Evolutionary conservation across 2,329 filamentous ascomycete species (phyloP).

Genomic region (Chaetomium olivaceum): DNA sequence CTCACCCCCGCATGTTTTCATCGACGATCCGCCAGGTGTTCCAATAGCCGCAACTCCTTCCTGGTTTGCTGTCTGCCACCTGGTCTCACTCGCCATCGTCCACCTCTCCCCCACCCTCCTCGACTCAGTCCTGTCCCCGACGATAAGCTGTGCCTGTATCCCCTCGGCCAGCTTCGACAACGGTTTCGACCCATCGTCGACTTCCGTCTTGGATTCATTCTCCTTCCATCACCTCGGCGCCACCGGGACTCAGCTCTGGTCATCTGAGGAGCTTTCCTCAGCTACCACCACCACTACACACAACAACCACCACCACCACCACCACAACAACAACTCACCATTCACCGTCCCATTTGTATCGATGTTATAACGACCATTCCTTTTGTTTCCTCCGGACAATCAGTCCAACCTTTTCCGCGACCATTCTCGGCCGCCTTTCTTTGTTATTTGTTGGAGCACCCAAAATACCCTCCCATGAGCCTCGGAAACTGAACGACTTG

Average conservation of each 20-base stretch:
- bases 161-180: slow-evolving; percentile 5
- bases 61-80: slow-evolving; percentile 39
- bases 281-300: not conserved
- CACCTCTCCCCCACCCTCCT: slow-evolving; percentile 12
- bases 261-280: slow-evolving; percentile 6
- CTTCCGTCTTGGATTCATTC: not conserved
- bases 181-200: slow-evolving; percentile 12
- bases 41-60: slow-evolving; percentile 38
- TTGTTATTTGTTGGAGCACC: slow-evolving; percentile 42
- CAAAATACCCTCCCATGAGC: slow-evolving; percentile 47
- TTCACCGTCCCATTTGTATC: slow-evolving; percentile 35
- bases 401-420: slow-evolving; percentile 33
- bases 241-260: not conserved
- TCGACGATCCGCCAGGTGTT: slow-evolving; percentile 42
- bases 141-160: slow-evolving; percentile 20
- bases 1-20: slow-evolving; percentile 45
- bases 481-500: slow-evolving; percentile 48
- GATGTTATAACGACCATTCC: slow-evolving; percentile 49
- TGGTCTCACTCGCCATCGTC: slow-evolving; percentile 32
- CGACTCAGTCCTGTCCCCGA: slow-evolving; percentile 6
- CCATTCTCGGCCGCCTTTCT: slow-evolving; percentile 34
- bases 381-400: slow-evolving; percentile 35
- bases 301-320: not conserved
- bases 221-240: not conserved
- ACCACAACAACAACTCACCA: slow-evolving; percentile 26